These are phyloP conservation scores for Penicillium psychrosexuale DNA, from an alignment of 2,329 filamentous ascomycete genomes.

Conservation along the genomic window DNA sequence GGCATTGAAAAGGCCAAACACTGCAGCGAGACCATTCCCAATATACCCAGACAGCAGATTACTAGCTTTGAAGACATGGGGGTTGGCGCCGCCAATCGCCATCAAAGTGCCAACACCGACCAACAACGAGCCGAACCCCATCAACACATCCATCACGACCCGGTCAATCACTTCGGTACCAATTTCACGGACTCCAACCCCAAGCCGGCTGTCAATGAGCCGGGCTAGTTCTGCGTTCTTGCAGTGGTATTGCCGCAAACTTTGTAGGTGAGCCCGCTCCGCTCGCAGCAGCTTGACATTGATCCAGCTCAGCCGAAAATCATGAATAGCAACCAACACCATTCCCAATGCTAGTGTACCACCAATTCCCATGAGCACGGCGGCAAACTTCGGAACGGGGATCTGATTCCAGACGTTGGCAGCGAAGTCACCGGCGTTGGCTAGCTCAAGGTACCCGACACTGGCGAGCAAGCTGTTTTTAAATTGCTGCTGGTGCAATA, in stretches of 20 bases:
- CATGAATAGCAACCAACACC: conserved; percentile 47
- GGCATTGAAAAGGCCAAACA: conserved; percentile 51
- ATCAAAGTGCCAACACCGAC: conserved; percentile 54
- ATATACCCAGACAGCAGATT: conserved; percentile 57
- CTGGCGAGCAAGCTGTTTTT: conserved; percentile 37
- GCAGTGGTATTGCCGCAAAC: conserved; percentile 13
- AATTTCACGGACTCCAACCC: conserved; percentile 50
- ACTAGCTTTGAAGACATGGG: conserved; percentile 44
- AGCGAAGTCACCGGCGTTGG: conserved; percentile 56
- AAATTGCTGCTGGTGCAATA: conserved; percentile 31
- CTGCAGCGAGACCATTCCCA: conserved; percentile 51
- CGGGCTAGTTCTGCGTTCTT: conserved; percentile 20
- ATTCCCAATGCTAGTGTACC: conserved; percentile 48
- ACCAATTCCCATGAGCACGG: conserved; percentile 54
- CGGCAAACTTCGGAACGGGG: conserved; percentile 50
- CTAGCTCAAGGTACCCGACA: conserved; percentile 54
- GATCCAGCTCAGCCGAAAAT: conserved; percentile 43
- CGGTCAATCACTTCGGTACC: conserved; percentile 53
- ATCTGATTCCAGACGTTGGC: conserved; percentile 57
- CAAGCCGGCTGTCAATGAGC: conserved; percentile 40
- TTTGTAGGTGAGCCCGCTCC: conserved; percentile 40
- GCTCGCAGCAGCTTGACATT: conserved; percentile 48
- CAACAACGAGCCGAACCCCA: conserved; percentile 51
- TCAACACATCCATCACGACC: conserved; percentile 50
- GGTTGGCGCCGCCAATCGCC: conserved; percentile 52